A percentile compares a stretch with the other conserved stretches of the same genome.
Conservation (phyloP, 2,329 filamentous ascomycete species). For the Fusarium humuli region DNA sequence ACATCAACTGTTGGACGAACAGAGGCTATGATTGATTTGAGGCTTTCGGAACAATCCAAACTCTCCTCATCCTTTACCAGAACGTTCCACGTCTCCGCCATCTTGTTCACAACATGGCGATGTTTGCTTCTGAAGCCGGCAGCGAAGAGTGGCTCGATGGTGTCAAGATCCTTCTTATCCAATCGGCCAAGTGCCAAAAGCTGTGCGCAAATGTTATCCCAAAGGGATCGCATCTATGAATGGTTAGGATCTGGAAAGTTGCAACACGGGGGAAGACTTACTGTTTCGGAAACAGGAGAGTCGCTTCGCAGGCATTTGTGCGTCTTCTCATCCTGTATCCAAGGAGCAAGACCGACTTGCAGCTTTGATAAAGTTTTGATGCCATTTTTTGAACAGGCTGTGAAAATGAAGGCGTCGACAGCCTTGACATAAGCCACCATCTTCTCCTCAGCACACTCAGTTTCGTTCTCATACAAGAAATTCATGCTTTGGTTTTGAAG, state of each 20-base stretch:
- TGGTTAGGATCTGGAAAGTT: slow-evolving; percentile 43
- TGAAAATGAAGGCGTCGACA: slow-evolving; percentile 63
- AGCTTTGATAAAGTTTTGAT: slow-evolving; percentile 67
- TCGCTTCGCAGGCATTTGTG: slow-evolving; percentile 57
- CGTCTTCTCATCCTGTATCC: slow-evolving; percentile 70
- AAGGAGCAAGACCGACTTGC: slow-evolving; percentile 70
- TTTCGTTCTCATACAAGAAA: slow-evolving; percentile 63
- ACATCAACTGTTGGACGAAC: slow-evolving; percentile 66
- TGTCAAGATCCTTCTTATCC: slow-evolving; percentile 59
- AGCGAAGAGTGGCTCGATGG: slow-evolving; percentile 66
- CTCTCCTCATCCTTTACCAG: slow-evolving; percentile 71
- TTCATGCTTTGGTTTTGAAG: slow-evolving; percentile 66
- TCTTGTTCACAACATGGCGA: slow-evolving; percentile 62
- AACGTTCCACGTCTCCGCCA: slow-evolving; percentile 73
- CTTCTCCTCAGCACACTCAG: slow-evolving; percentile 52
- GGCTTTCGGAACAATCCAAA: slow-evolving; percentile 71
- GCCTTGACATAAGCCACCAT: slow-evolving; percentile 64
- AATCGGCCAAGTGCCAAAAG: slow-evolving; percentile 53
- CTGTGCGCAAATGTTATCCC: slow-evolving; percentile 61
- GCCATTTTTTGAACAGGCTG: slow-evolving; percentile 62
- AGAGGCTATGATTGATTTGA: slow-evolving; percentile 72
- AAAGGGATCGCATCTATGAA: slow-evolving; percentile 60
- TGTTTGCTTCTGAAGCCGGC: slow-evolving; percentile 70
- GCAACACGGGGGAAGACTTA: slow-evolving; percentile 51
- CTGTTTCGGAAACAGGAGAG: slow-evolving; percentile 56